These are phyloP conservation scores for Amanita pseudoporphyria DNA, from an alignment of 768 basidiomycete species.

Conservation along the genomic window DNA sequence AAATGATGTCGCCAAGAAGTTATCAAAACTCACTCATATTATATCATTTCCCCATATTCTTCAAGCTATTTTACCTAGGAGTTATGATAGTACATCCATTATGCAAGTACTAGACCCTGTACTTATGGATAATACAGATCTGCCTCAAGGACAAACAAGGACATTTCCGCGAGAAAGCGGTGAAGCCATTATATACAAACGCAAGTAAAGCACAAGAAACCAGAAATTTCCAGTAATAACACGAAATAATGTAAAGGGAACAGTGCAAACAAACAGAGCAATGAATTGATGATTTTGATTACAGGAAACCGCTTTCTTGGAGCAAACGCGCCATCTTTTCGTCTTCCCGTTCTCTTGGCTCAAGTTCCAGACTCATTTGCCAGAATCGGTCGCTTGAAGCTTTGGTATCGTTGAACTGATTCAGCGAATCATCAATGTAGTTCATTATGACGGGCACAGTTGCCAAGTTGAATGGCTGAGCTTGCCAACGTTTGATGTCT, in stretches of 20 bases:
- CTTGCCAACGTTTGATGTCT: conserved; percentile 95
- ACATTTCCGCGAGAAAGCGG: background rate
- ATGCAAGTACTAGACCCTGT: too few species aligned
- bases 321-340: conserved; percentile 91
- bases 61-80: background rate
- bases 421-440: conserved; percentile 74
- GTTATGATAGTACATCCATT: conserved; percentile 1
- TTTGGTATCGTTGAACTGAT: conserved; percentile 55
- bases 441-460: conserved; percentile 54
- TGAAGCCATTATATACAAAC: background rate
- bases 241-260: background rate
- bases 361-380: conserved; percentile 75
- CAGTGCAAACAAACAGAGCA: background rate
- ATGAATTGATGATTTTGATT: conserved; percentile 14
- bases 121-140: conserved; percentile 3
- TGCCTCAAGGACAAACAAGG: background rate
- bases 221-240: background rate
- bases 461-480: conserved; percentile 79
- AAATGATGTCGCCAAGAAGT: too few species aligned
- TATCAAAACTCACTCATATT: too few species aligned
- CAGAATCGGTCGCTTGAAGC: conserved; percentile 76
- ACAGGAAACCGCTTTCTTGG: conserved; percentile 85
- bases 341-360: conserved; percentile 92
- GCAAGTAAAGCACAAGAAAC: background rate
- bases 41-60: background rate